phyloP scores from a whole-genome alignment of 129 eudicot species.

The Scalesia atractyloides region DNA sequence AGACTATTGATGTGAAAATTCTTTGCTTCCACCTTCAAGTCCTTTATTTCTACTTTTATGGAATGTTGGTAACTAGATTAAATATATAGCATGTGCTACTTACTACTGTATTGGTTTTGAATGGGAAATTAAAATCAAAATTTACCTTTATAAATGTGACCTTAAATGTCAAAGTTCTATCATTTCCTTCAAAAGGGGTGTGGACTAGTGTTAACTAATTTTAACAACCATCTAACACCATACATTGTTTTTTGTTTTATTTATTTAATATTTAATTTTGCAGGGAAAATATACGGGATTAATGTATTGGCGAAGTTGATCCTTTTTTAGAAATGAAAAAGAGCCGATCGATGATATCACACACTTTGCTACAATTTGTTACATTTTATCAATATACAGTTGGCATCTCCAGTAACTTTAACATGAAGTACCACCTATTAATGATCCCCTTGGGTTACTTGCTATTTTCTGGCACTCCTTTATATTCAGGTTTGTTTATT shows the following conservation, averaged over 20 bases:
- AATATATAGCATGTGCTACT: no score
- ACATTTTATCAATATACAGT: not conserved
- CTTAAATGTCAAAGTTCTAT: not conserved
- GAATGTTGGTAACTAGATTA: not conserved
- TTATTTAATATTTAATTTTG: no score
- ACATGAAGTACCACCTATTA: not conserved
- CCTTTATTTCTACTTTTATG: not conserved
- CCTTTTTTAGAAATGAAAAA: no score
- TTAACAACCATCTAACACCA: not conserved
- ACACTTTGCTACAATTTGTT: slow-evolving; percentile 3
- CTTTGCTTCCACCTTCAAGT: not conserved
- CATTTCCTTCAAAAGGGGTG: not conserved
- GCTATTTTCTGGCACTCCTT: not conserved
- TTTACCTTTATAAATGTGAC: not conserved
- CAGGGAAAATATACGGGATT: slow-evolving; percentile 14
- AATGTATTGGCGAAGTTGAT: not conserved
- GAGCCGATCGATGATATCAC: not conserved
- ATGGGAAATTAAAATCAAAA: no score
- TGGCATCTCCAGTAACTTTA: not conserved
- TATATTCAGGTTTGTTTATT: not conserved
- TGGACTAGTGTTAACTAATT: not conserved
- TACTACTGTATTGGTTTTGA: no score
- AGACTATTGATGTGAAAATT: not conserved
- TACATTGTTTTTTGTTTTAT: not conserved
- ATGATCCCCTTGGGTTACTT: not conserved